A percentile compares a stretch with the other conserved stretches of the same genome.
phyloP scores from a whole-genome alignment of 2,329 filamentous ascomycete species.

The Rhytidhysteron rufulum region DNA sequence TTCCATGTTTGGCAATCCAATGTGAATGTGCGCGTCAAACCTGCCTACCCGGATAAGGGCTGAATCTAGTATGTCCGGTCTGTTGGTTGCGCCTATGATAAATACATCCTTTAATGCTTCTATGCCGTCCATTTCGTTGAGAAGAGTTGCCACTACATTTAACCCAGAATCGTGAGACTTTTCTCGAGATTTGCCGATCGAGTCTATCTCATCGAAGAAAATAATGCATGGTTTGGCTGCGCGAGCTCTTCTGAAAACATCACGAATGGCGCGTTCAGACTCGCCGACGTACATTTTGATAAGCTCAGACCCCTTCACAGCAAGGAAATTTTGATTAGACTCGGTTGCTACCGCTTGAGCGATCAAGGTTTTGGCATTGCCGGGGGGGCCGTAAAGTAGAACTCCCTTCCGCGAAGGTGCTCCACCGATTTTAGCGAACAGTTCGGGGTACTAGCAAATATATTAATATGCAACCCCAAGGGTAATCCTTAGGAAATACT shows the following conservation, averaged over 20 bases:
- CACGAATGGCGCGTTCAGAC: conserved; percentile 79
- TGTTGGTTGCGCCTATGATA: conserved; percentile 87
- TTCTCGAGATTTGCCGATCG: conserved; percentile 64
- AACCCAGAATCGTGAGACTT: conserved; percentile 53
- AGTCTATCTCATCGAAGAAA: conserved; percentile 96
- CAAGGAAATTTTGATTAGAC: conserved; percentile 87
- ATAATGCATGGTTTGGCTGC: conserved; percentile 88
- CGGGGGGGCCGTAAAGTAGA: conserved; percentile 85
- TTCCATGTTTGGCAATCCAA: conserved; percentile 70
- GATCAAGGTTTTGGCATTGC: conserved; percentile 90
- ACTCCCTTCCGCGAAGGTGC: conserved; percentile 67
- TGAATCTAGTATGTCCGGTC: conserved; percentile 79
- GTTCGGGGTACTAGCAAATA: conserved; percentile 27
- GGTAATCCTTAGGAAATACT: conserved; percentile 6
- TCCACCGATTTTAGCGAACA: conserved; percentile 31
- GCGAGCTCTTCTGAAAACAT: conserved; percentile 79
- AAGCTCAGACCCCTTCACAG: conserved; percentile 88
- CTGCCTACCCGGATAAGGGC: conserved; percentile 82
- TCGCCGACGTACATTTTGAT: conserved; percentile 98
- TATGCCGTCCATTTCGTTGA: conserved; percentile 96
- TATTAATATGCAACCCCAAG: conserved; percentile 9
- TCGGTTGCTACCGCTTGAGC: conserved; percentile 90
- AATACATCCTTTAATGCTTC: conserved; percentile 78
- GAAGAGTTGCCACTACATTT: conserved; percentile 81
- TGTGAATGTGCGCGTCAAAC: conserved; percentile 81